phyloP scores from a whole-genome alignment of 305 asterid species.

The Rubia occidens region DNA sequence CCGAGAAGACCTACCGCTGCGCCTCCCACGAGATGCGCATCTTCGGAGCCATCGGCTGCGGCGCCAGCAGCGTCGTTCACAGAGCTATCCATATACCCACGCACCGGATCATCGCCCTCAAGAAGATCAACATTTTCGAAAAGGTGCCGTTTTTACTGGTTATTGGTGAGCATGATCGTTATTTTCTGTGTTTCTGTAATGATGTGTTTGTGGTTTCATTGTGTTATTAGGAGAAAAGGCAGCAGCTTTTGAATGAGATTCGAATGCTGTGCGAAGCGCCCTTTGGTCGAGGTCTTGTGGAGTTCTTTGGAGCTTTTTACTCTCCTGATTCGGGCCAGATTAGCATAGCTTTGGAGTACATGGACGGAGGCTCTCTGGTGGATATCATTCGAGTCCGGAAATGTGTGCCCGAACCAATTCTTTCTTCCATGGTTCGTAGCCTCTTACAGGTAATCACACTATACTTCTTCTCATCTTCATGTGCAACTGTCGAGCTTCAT shows the following conservation, averaged over 20 bases:
- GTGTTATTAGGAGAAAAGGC: slow-evolving; percentile 73
- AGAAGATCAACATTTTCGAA: slow-evolving; percentile 88
- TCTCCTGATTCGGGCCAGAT: slow-evolving; percentile 97
- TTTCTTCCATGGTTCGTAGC: slow-evolving; percentile 74
- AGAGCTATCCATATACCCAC: slow-evolving; percentile 90
- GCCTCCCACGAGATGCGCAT: slow-evolving; percentile 94
- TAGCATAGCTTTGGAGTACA: slow-evolving; percentile 90
- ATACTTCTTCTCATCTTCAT: not conserved
- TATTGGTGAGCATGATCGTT: not conserved
- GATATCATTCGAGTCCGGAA: slow-evolving; percentile 55
- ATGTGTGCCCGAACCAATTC: slow-evolving; percentile 68
- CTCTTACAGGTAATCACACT: slow-evolving; percentile 54
- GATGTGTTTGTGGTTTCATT: not conserved
- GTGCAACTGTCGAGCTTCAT: not conserved
- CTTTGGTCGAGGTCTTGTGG: slow-evolving; percentile 70
- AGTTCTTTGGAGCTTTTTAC: slow-evolving; percentile 87
- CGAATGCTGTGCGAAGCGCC: slow-evolving; percentile 93
- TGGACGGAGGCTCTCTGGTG: slow-evolving; percentile 95
- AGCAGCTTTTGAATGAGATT: slow-evolving; percentile 86
- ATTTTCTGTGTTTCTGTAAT: not conserved
- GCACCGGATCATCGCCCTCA: slow-evolving; percentile 90
- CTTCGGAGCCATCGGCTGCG: slow-evolving; percentile 83
- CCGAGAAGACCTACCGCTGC: slow-evolving; percentile 76
- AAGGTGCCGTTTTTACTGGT: slow-evolving; percentile 39
- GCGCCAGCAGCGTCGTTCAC: slow-evolving; percentile 97